Percentiles rank a stretch among this genome's conserved stretches.
These are phyloP conservation scores for Microsporum ferrugineum DNA, from an alignment of 2,329 filamentous ascomycete species.

Conservation along the genomic window DNA sequence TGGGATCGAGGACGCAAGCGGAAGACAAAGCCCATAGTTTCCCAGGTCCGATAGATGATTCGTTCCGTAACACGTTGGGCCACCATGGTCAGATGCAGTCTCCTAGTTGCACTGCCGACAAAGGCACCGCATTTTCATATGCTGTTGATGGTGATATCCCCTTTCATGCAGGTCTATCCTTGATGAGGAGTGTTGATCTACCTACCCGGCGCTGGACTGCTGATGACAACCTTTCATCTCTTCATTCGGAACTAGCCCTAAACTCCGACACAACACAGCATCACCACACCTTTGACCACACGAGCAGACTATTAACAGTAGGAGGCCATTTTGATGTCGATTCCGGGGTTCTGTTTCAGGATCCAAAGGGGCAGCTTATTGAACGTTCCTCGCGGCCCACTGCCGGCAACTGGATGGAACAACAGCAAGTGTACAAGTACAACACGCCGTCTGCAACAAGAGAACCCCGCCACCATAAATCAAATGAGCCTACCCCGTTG, in stretches of 20 bases:
- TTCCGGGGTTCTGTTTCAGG: constrained; percentile 16
- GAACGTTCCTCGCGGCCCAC: constrained; percentile 26
- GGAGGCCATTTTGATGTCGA: constrained; percentile 9
- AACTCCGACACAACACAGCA: constrained; percentile 1
- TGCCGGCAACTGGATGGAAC: constrained; percentile 19
- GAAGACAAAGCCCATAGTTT: constrained; percentile 14
- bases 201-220: constrained; percentile 8
- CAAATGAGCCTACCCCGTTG: constrained; percentile 29
- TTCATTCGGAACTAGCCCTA: constrained; percentile 11
- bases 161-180: constrained; percentile 15
- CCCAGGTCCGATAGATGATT: constrained; percentile 37
- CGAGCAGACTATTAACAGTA: constrained; percentile 7
- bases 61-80: constrained; percentile 52
- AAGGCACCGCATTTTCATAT: constrained; percentile 30
- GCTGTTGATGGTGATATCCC: constrained; percentile 6
- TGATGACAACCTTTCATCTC: constrained; percentile 27
- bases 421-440: constrained; percentile 25
- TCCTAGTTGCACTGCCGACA: constrained; percentile 38
- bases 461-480: constrained; percentile 30
- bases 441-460: constrained; percentile 24
- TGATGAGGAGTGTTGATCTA: constrained; percentile 10
- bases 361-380: constrained; percentile 12
- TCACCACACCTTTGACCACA: constrained; percentile 11
- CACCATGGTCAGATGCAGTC: constrained; percentile 51
- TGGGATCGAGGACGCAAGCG: constrained; percentile 13